Percentiles rank a stretch among this genome's conserved stretches.
Evolutionary conservation across 2,329 filamentous ascomycete species (phyloP).

Genomic region (Coniella lustricola): DNA sequence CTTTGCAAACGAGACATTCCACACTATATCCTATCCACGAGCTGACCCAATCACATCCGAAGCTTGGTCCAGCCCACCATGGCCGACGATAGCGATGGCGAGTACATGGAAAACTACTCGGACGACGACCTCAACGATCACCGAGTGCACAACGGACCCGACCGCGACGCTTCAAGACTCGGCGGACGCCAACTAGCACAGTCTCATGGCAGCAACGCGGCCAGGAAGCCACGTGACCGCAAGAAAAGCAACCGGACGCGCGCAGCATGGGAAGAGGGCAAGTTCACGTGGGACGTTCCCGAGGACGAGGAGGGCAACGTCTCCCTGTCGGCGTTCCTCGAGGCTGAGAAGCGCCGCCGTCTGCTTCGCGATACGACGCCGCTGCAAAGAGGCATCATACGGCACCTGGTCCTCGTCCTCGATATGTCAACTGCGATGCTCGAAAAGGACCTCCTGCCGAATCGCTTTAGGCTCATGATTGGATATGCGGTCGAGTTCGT

Average conservation of each 20-base stretch:
- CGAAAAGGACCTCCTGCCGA: constrained; percentile 91
- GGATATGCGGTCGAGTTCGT: constrained; percentile 84
- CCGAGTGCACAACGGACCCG: constrained; percentile 33
- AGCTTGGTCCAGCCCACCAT: constrained; percentile 32
- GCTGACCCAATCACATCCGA: background rate
- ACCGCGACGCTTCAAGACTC: constrained; percentile 5
- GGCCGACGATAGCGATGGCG: constrained; percentile 58
- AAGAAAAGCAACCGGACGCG: constrained; percentile 31
- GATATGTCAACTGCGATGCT: constrained; percentile 92
- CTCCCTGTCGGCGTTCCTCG: constrained; percentile 66
- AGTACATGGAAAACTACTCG: constrained; percentile 58
- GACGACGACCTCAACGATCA: constrained; percentile 56
- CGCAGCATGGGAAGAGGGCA: constrained; percentile 60
- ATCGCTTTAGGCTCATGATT: constrained; percentile 73
- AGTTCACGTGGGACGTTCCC: constrained; percentile 66
- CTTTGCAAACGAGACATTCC: no score
- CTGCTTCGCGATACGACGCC: constrained; percentile 90
- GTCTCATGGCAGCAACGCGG: constrained; percentile 14
- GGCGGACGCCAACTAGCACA: constrained; percentile 19
- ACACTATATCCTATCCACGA: background rate
- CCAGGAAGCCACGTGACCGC: constrained; percentile 21
- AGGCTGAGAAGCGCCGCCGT: constrained; percentile 74
- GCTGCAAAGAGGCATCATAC: constrained; percentile 91
- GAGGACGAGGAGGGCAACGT: constrained; percentile 76
- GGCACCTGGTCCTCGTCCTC: constrained; percentile 85